Evolutionary conservation across 306 rosid genomes (phyloP).

Genomic region (Nissolia schottii): DNA sequence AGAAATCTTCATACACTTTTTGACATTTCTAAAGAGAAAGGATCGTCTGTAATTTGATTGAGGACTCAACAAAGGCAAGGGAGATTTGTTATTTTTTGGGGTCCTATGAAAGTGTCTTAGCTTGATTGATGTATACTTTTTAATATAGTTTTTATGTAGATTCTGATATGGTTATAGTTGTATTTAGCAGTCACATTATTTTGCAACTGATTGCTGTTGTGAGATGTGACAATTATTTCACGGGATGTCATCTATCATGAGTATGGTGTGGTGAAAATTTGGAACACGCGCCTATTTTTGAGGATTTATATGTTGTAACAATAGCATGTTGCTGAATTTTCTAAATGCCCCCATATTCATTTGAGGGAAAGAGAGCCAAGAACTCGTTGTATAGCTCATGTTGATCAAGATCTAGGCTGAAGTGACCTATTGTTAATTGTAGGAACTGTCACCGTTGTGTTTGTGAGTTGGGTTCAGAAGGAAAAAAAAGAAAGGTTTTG

Average conservation of each 20-base stretch:
- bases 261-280: background rate
- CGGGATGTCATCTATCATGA: background rate
- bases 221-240: slow-evolving; percentile 4
- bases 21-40: background rate
- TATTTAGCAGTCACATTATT: slow-evolving; percentile 14
- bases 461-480: too few relatives aligned
- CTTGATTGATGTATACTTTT: background rate
- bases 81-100: slow-evolving; percentile 12
- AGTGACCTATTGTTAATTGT: too few relatives aligned
- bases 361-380: background rate
- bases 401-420: too few relatives aligned
- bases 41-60: slow-evolving; percentile 15
- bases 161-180: slow-evolving; percentile 21
- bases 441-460: too few relatives aligned
- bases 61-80: slow-evolving; percentile 3
- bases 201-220: slow-evolving; percentile 13
- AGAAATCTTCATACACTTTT: slow-evolving; percentile 23
- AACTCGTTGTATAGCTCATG: background rate
- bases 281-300: background rate
- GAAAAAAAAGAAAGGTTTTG: too few relatives aligned
- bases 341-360: background rate
- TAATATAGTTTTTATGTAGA: background rate
- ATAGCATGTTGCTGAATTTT: background rate
- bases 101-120: slow-evolving; percentile 9
- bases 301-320: slow-evolving; percentile 9